Conservation (phyloP, 1,284 basidiomycete species). For the Wolfiporia cocos region DNA sequence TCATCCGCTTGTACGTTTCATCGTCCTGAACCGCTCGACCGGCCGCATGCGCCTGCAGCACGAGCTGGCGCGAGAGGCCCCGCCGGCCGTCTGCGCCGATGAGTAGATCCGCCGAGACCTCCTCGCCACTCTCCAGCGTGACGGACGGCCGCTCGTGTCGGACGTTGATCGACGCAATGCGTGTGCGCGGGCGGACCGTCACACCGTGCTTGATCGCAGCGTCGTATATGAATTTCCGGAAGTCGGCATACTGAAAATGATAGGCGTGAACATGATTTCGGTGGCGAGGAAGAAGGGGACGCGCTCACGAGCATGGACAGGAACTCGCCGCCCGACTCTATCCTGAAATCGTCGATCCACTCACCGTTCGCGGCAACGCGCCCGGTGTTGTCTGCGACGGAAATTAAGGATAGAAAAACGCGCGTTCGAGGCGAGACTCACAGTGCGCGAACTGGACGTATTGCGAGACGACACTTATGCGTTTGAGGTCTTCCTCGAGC, state of each 20-base stretch:
- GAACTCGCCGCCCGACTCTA: constrained; percentile 3
- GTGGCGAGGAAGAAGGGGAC: background rate
- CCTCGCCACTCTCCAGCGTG: constrained; percentile 21
- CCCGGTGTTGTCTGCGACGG: background rate
- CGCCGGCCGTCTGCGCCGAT: constrained; percentile 26
- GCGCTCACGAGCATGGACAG: constrained; percentile 3
- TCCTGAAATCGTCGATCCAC: constrained; percentile 2
- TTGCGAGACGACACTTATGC: constrained; percentile 9
- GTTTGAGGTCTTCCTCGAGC: constrained; percentile 18
- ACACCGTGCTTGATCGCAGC: constrained; percentile 19
- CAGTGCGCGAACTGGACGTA: constrained; percentile 14
- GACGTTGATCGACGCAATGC: constrained; percentile 12
- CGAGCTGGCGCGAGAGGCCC: constrained; percentile 15
- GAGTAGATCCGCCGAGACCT: constrained; percentile 23
- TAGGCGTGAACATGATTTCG: background rate
- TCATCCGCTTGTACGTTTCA: constrained; percentile 13
- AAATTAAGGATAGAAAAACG: background rate
- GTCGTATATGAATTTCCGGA: constrained; percentile 19
- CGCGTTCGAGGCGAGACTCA: background rate
- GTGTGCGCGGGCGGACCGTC: constrained; percentile 11
- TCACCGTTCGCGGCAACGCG: constrained; percentile 1
- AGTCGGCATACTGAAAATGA: constrained; percentile 19
- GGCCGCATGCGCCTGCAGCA: no score
- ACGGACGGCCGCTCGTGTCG: constrained; percentile 16
- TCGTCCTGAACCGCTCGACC: constrained; percentile 12